Evolutionary conservation across 208 protist genomes (phyloP).

Genomic region (Zelonia costaricensis): DNA sequence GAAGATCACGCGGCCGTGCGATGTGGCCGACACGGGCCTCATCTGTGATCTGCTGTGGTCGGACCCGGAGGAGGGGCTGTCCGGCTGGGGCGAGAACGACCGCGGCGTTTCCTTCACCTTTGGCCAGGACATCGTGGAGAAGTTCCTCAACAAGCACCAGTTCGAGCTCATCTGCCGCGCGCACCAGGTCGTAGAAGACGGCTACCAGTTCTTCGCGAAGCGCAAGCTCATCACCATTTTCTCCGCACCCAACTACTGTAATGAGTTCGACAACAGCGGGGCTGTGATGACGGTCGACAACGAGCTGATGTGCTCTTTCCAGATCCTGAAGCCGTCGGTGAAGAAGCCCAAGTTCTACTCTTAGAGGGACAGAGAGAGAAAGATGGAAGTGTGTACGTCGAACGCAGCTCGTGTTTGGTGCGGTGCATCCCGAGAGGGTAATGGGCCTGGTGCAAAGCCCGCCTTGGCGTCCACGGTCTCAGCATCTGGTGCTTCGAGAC

Average conservation of each 20-base stretch:
- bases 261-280: conserved; percentile 99
- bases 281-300: conserved; percentile 99
- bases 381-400: background rate
- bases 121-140: conserved; percentile 91
- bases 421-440: too few relatives aligned
- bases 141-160: conserved; percentile 96
- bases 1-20: conserved; percentile 96
- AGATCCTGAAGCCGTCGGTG: conserved; percentile 94
- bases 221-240: conserved; percentile 97
- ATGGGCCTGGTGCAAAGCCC: too few relatives aligned
- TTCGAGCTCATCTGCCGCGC: conserved; percentile 97
- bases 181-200: conserved; percentile 97
- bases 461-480: too few relatives aligned
- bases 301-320: conserved; percentile 99
- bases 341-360: conserved; percentile 91
- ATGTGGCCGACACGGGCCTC: conserved; percentile 98
- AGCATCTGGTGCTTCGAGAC: too few relatives aligned
- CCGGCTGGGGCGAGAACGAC: conserved; percentile 93
- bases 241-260: conserved; percentile 98
- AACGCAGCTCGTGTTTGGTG: too few relatives aligned
- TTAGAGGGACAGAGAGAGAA: conserved; percentile 9
- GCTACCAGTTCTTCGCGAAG: conserved; percentile 97
- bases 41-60: conserved; percentile 99
- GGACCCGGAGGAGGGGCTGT: conserved; percentile 97
- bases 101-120: conserved; percentile 94